Conservation (phyloP, 371 early-diverging fungal species). For the Mucor plumbeus region DNA sequence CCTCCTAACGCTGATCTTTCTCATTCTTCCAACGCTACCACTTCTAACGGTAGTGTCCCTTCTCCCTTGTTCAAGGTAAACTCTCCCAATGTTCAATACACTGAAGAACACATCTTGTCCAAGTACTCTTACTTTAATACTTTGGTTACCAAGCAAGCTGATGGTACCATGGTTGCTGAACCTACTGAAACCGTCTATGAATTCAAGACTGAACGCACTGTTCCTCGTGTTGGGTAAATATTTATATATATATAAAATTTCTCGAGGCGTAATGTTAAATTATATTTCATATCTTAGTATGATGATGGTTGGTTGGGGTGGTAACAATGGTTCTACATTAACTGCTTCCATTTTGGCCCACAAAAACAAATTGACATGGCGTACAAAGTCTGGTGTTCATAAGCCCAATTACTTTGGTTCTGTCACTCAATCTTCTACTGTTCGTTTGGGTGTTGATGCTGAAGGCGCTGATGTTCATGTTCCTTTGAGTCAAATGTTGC, state of each 20-base stretch:
- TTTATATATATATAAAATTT: neutral
- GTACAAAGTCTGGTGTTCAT: slow-evolving; percentile 91
- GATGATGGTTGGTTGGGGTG: slow-evolving; percentile 99
- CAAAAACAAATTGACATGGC: slow-evolving; percentile 85
- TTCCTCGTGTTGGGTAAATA: slow-evolving; percentile 83
- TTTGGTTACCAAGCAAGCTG: slow-evolving; percentile 71
- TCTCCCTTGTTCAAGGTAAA: slow-evolving; percentile 80
- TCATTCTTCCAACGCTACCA: slow-evolving; percentile 24
- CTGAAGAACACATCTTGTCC: slow-evolving; percentile 79
- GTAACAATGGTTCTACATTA: slow-evolving; percentile 97
- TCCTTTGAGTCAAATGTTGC: slow-evolving; percentile 89
- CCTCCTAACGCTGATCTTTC: slow-evolving; percentile 32
- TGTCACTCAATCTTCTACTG: slow-evolving; percentile 92
- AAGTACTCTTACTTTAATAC: slow-evolving; percentile 91
- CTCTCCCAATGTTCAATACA: slow-evolving; percentile 87
- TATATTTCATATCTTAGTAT: slow-evolving; percentile 60
- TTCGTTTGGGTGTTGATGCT: slow-evolving; percentile 87
- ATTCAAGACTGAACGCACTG: slow-evolving; percentile 84
- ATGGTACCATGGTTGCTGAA: slow-evolving; percentile 73
- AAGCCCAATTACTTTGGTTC: slow-evolving; percentile 96
- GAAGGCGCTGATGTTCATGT: slow-evolving; percentile 86
- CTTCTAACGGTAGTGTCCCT: slow-evolving; percentile 39
- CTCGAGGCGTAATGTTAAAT: neutral
- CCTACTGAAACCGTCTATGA: slow-evolving; percentile 88
- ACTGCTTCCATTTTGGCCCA: slow-evolving; percentile 96